Base-by-base conservation (phyloP, 345 rosid species). In the Sonneratia alba region DNA sequence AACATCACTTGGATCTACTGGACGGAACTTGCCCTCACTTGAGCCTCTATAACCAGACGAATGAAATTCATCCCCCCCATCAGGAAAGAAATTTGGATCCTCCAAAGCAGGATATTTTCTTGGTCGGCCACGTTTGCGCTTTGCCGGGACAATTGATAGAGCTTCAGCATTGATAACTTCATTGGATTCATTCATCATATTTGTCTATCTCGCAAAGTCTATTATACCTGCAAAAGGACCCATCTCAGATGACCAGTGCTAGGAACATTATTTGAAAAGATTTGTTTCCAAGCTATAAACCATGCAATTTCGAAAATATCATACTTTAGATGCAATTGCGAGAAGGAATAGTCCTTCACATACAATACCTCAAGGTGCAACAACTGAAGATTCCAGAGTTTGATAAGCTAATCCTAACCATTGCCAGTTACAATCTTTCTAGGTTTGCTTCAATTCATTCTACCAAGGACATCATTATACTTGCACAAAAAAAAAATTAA, bases 71-170 rank as follows among this genome's bases (percentile, higher is more conserved):
- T 81, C 84, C 45, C 76, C 77, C 0, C 38, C 71, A 66, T 73
- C 19, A 21, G n/a, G 56, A 18, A 43, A 48, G 14, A 16, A 43
- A 47, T 43, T 67, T 42, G 51, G 55, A 32, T 71, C 71, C 55
- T 71, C 73, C 18, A 56, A 24, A 37, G 32, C 57, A 36, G 86
- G 89, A 78, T 80, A 59, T 78, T 95, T 92, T 56, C 93, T 85
- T 6, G 97, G 97, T 3, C 98, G 97, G 67, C 99, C 98, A 70
- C 94, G 96, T 74, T 80, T 87, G 47, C 97, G 87, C 78, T 90
- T 95, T 64, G 81, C 76, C 43, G 83, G 83, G 68, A 73, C 72
- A 59, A 76, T 80, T 53, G 81, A 85, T 38, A 85, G 80, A 74
- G 80, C 76, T 68, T 72, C 83, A 56, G 71, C 80, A 73, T 78